These are phyloP conservation scores for Ceratocystis diversiconidia DNA, from an alignment of 2,329 filamentous ascomycete species.

Conservation along the genomic window DNA sequence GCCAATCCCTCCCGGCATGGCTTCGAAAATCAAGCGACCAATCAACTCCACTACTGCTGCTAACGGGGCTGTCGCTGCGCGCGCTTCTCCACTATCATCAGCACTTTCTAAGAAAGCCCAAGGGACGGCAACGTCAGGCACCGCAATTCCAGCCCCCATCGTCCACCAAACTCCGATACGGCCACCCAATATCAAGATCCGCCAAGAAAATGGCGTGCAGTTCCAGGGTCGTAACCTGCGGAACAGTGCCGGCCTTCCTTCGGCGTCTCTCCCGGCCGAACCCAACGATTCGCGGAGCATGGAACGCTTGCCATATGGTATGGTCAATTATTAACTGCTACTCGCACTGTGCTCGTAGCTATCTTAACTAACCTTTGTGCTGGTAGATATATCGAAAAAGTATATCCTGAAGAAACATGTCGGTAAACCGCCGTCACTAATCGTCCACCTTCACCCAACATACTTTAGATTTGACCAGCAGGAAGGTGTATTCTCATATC, in stretches of 20 bases:
- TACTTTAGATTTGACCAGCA: conserved; percentile 91
- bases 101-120: conserved; percentile 42
- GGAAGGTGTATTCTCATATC: conserved; percentile 82
- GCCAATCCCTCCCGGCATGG: conserved; percentile 20
- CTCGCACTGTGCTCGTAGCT: conserved; percentile 16
- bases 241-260: conserved; percentile 37
- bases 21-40: conserved; percentile 48
- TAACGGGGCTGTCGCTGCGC: conserved; percentile 41
- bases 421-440: conserved; percentile 63
- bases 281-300: conserved; percentile 25
- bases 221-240: conserved; percentile 33
- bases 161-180: conserved; percentile 14
- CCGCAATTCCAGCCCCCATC: conserved; percentile 22
- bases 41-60: conserved; percentile 54
- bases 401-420: conserved; percentile 76
- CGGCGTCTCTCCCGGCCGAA: conserved; percentile 35
- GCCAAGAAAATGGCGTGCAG: conserved; percentile 34
- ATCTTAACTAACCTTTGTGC: conserved; percentile 18
- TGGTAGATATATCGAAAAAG: conserved; percentile 52
- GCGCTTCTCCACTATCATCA: conserved; percentile 44
- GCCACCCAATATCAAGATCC: conserved; percentile 16
- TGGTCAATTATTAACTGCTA: neutral
- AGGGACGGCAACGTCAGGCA: conserved; percentile 31
- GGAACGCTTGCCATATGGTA: conserved; percentile 42
- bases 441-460: conserved; percentile 69